Conservation (phyloP, 2,329 filamentous ascomycete species). For the Paraphoma sp. region DNA sequence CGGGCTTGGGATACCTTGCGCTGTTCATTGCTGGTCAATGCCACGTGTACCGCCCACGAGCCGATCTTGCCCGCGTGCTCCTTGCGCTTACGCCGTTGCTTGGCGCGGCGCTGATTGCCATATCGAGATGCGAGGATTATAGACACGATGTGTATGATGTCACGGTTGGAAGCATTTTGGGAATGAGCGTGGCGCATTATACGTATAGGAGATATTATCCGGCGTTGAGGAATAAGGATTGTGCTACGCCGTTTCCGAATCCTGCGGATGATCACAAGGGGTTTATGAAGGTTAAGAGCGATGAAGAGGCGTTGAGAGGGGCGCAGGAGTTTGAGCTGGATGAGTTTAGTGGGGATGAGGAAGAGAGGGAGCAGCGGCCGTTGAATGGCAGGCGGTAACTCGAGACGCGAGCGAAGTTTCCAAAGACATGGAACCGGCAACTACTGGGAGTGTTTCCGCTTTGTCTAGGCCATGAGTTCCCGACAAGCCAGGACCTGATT, state of each 20-base stretch:
- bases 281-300: constrained; percentile 52
- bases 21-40: constrained; percentile 73
- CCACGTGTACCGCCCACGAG: constrained; percentile 64
- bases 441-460: no score
- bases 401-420: no score
- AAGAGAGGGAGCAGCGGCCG: constrained; percentile 26
- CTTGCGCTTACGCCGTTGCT: constrained; percentile 63
- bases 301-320: constrained; percentile 50
- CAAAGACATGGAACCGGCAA: no score
- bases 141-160: constrained; percentile 70
- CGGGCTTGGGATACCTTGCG: constrained; percentile 76
- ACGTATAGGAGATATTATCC: constrained; percentile 69
- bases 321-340: constrained; percentile 45
- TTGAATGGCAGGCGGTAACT: constrained; percentile 12
- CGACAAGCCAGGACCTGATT: no score
- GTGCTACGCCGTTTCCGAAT: constrained; percentile 59
- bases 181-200: constrained; percentile 62
- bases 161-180: constrained; percentile 61
- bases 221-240: constrained; percentile 56
- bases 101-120: constrained; percentile 65
- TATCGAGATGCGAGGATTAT: constrained; percentile 69
- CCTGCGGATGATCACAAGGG: constrained; percentile 38
- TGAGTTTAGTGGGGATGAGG: constrained; percentile 39
- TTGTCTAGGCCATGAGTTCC: no score
- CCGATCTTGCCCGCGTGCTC: constrained; percentile 63